Percentiles rank a stretch among this genome's conserved stretches.
phyloP scores from a whole-genome alignment of 176 grass and related monocot genomes.

The Carex myosuroides region DNA sequence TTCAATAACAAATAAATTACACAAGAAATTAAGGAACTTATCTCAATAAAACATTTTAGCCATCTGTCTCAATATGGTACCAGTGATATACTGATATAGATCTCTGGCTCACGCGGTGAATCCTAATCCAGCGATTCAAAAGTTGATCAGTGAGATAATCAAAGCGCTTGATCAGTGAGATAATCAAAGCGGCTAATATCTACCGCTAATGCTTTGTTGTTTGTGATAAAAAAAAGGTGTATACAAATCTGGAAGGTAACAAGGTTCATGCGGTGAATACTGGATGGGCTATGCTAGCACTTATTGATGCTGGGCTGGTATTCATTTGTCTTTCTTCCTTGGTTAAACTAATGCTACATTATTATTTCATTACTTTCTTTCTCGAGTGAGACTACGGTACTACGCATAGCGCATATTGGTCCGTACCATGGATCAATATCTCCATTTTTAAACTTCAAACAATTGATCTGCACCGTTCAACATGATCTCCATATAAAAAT shows the following conservation, averaged over 20 bases:
- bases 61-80: background rate
- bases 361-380: background rate
- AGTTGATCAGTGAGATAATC: background rate
- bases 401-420: no score
- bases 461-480: no score
- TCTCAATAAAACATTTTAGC: background rate
- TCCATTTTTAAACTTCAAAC: no score
- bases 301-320: constrained; percentile 88
- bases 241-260: constrained; percentile 73
- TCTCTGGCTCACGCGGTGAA: background rate
- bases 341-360: background rate
- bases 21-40: background rate
- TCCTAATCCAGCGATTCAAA: background rate
- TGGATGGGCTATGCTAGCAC: constrained; percentile 71
- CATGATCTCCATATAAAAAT: no score
- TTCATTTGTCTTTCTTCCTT: constrained; percentile 8
- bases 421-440: no score
- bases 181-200: background rate
- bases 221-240: constrained; percentile 59
- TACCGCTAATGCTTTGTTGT: background rate
- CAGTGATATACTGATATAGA: background rate
- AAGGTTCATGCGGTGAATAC: constrained; percentile 81
- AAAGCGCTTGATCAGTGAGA: background rate
- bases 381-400: no score
- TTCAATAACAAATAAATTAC: background rate